Conservation (phyloP, 306 rosid genomes). For the Abrus pulchellus region DNA sequence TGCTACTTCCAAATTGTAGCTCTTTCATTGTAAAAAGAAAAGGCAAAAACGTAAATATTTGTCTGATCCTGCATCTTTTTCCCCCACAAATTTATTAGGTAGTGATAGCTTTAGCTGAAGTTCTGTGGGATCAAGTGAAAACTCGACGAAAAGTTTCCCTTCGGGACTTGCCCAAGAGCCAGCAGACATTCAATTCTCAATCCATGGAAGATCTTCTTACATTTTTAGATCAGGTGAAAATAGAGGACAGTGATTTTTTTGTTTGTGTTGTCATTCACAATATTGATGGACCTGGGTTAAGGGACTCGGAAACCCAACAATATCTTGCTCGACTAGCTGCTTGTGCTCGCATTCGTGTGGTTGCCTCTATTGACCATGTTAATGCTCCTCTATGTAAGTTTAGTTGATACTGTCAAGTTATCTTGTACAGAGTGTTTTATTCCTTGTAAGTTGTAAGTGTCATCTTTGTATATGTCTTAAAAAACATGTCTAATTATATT, state of each 20-base stretch:
- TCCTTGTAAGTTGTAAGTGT: constrained; percentile 53
- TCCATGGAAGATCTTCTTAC: constrained; percentile 85
- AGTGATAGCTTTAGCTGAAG: constrained; percentile 75
- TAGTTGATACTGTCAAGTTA: neutral
- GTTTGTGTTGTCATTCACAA: constrained; percentile 80
- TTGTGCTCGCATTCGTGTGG: constrained; percentile 73
- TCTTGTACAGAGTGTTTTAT: constrained; percentile 26
- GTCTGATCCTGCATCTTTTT: neutral
- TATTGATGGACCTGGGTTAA: constrained; percentile 91
- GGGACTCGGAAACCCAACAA: constrained; percentile 87
- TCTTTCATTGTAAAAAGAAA: constrained; percentile 3
- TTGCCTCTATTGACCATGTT: constrained; percentile 88
- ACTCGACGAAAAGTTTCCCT: constrained; percentile 52
- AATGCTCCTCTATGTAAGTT: constrained; percentile 87
- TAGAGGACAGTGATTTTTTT: constrained; percentile 59
- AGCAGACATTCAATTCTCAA: constrained; percentile 69
- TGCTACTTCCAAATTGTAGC: neutral
- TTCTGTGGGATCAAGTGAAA: constrained; percentile 78
- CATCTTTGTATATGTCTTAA: constrained; percentile 24
- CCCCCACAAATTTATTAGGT: constrained; percentile 53
- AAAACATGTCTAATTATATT: constrained; percentile 5
- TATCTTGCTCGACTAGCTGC: constrained; percentile 82
- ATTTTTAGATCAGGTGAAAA: constrained; percentile 69
- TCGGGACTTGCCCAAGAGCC: constrained; percentile 58
- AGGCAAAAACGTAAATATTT: neutral